Base-by-base conservation (phyloP, 2,329 filamentous ascomycete genomes). In the Endoconidiophora polonica region DNA sequence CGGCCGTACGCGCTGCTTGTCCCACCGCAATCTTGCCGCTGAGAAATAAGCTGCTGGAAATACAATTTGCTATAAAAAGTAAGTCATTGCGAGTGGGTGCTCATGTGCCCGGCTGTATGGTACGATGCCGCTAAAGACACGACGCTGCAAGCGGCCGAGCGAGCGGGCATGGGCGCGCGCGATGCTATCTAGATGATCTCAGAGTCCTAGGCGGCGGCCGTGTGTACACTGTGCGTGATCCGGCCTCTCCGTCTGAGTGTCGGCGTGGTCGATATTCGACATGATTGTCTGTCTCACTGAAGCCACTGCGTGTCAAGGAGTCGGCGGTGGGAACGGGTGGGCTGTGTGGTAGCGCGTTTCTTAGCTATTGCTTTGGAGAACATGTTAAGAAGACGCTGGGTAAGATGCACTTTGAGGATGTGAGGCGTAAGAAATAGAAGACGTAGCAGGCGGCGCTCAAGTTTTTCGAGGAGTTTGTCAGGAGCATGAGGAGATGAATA, bases 381-480 rank as follows among this genome's bases (percentile, higher is more conserved):
- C 78, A 86, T 58, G 79, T 88, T 37, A 73, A 76, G 57, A 68
- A 64, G 49, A 73, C 83, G 1, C 73, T 90, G 7, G 84, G 84
- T 1, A 69, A 72, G 37, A 73, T 73, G 33, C 68, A 73, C 3
- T 86, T 86, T 59, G 76, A 81, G 26, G 76, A 79, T 63, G 86
- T 90, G 80, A 83, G 83, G 60, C 62, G 75, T 48, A 84, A 83
- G 64, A 86, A 86, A 62, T 74, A 74, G 2, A 86, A 84, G 63
- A 85, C 80, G 1, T 88, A 83, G 82, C 83, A 81, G 61, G 81
- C 81, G 77, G 84, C 79, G 2, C 67, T 88, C 46, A 74, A 77
- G 50, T 87, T 86, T 59, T 90, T 86, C 62, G 84, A 90, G 58
- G 83, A 88, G 59, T 87, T 86, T 60, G 83, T 90, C 12, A 90